phyloP scores from a whole-genome alignment of 257 asterid genomes.

The Linderniella brevidens region DNA sequence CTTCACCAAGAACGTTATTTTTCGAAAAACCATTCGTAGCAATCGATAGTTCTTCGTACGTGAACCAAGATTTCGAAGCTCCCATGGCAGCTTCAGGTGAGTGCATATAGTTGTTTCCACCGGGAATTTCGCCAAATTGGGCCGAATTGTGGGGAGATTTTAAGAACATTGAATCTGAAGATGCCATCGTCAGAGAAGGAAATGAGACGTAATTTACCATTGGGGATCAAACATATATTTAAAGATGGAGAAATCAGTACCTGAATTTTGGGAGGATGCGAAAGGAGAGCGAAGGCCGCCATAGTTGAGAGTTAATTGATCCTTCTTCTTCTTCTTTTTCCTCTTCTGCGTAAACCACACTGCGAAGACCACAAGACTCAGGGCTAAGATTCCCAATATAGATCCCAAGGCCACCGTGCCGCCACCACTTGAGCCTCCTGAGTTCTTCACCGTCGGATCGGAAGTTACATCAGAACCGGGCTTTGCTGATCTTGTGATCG shows the following conservation, averaged over 20 bases:
- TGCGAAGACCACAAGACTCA: conserved; percentile 40
- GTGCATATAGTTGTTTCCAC: conserved; percentile 33
- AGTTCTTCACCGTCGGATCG: conserved; percentile 14
- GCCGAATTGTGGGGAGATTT: conserved; percentile 14
- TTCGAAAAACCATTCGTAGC: conserved; percentile 52
- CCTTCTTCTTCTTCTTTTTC: conserved; percentile 42
- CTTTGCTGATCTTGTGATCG: conserved; percentile 40
- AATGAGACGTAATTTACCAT: background rate
- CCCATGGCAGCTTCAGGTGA: conserved; percentile 57
- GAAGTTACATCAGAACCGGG: conserved; percentile 25
- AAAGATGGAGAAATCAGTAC: conserved; percentile 13
- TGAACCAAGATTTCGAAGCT: conserved; percentile 58
- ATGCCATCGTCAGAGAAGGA: conserved; percentile 6
- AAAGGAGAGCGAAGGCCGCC: conserved; percentile 49
- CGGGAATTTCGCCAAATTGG: conserved; percentile 22
- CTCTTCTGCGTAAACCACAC: conserved; percentile 31
- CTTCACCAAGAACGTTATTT: conserved; percentile 54
- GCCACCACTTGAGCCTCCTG: conserved; percentile 24
- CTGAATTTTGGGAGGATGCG: conserved; percentile 79
- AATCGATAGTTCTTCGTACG: conserved; percentile 48
- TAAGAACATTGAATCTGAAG: conserved; percentile 53
- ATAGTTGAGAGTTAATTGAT: conserved; percentile 18
- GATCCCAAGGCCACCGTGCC: conserved; percentile 38
- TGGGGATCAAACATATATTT: background rate
- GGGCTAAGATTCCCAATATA: conserved; percentile 45